Evolutionary conservation across 352 stramenopile genomes (phyloP), one percentile per base, ranked within the genome.

Genomic region (Phytopythium mirpurense): DNA sequence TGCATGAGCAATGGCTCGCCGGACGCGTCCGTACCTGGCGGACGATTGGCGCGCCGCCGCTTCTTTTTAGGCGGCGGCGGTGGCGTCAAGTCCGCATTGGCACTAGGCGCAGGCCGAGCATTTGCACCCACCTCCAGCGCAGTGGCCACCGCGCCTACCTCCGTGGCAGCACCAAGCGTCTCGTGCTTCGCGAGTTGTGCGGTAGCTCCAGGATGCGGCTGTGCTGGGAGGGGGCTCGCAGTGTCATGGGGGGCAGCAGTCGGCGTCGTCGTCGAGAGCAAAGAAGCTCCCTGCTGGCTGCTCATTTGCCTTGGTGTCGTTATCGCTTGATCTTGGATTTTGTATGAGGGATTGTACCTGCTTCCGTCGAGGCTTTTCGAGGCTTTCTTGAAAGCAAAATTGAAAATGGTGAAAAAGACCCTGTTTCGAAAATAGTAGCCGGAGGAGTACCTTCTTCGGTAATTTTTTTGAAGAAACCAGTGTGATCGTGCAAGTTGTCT

Each of bases 31-130:
- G 44, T 40, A 26, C n/a, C 54, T 37, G 2, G 34, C 46, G 8
- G 29, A 6, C 50, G 50, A n/a, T 24, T 5, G 2, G 32, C 52
- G 19, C 57, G 63, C 52, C 48, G 54, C n/a, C 63, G 63, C 56
- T 68, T 71, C 56, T 65, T 70, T 23, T 23, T 27, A 12, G 40
- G 12, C 15, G 41, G 41, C 6, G 21, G 41, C 32, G 11, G 7
- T 15, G 10, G 21, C 12, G 10, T 12, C 16, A 16, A 14, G 23
- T 43, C n/a, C 8, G 7, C 37, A 15, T 16, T 4, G 9, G n/a
- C 29, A 9, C 5, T 9, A 10, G 29, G 29, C 29, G 29, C 5
- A 5, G 29, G 5, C 29, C 5, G 29, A 32, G 29, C 29, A n/a
- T n/a, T n/a, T n/a, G n/a, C n/a, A n/a, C n/a, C n/a, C n/a, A n/a